phyloP scores from a whole-genome alignment of 2,329 filamentous ascomycete species.

The Delphinella strobiligena region DNA sequence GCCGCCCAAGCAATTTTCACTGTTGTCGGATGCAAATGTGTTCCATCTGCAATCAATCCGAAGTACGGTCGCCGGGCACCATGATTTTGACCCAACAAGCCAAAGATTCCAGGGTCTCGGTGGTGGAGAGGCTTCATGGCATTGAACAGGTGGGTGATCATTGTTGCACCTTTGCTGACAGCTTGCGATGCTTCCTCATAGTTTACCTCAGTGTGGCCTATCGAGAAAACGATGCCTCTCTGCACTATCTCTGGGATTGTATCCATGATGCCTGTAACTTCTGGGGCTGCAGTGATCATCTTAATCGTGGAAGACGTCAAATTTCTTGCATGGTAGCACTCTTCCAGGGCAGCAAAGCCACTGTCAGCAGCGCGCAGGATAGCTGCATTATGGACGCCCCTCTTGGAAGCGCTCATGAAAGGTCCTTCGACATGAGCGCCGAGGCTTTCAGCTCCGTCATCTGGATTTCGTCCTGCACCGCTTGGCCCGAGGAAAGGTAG shows the following conservation, averaged over 20 bases:
- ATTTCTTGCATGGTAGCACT: slow-evolving; percentile 63
- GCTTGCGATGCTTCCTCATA: slow-evolving; percentile 69
- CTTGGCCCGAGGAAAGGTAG: slow-evolving; percentile 69
- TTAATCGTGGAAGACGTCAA: slow-evolving; percentile 48
- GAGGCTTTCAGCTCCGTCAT: slow-evolving; percentile 70
- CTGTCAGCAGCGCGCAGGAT: slow-evolving; percentile 53
- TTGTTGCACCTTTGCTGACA: slow-evolving; percentile 63
- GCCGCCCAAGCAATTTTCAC: slow-evolving; percentile 83
- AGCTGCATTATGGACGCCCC: slow-evolving; percentile 69
- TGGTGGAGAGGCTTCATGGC: slow-evolving; percentile 86
- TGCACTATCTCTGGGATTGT: slow-evolving; percentile 53
- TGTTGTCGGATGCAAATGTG: slow-evolving; percentile 77
- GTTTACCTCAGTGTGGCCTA: slow-evolving; percentile 78
- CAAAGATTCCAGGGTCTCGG: slow-evolving; percentile 83
- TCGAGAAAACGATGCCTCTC: slow-evolving; percentile 61
- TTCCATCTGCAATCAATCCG: slow-evolving; percentile 81
- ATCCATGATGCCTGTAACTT: slow-evolving; percentile 57
- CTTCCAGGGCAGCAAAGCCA: slow-evolving; percentile 52
- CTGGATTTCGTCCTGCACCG: slow-evolving; percentile 44
- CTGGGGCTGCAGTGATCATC: slow-evolving; percentile 79
- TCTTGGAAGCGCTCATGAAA: slow-evolving; percentile 71
- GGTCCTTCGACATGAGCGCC: slow-evolving; percentile 88
- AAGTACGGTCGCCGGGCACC: slow-evolving; percentile 56
- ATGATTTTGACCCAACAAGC: slow-evolving; percentile 55
- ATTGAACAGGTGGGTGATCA: slow-evolving; percentile 92